These are phyloP conservation scores for Trichoderma cornu-damae DNA, from an alignment of 2,329 filamentous ascomycete genomes.

Conservation along the genomic window DNA sequence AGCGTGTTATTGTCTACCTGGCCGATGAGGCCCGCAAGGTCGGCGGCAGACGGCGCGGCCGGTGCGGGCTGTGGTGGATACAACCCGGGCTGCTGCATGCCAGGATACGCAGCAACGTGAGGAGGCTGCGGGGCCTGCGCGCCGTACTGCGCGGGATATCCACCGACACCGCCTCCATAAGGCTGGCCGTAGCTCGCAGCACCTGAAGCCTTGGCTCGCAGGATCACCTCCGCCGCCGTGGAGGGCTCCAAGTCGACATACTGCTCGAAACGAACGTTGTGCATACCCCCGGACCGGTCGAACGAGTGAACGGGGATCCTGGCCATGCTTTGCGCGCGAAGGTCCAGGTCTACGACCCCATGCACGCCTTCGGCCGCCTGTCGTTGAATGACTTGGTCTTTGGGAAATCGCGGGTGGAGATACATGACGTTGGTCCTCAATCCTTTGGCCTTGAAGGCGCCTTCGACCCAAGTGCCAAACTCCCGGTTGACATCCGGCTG, in stretches of 20 bases:
- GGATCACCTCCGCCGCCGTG: slow-evolving; percentile 74
- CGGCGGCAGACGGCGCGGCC: slow-evolving; percentile 34
- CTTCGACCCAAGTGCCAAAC: slow-evolving; percentile 79
- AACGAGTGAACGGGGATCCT: slow-evolving; percentile 83
- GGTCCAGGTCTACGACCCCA: slow-evolving; percentile 73
- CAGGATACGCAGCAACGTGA: slow-evolving; percentile 23
- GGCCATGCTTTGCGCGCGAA: slow-evolving; percentile 61
- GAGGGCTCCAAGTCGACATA: slow-evolving; percentile 77
- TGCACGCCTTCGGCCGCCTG: slow-evolving; percentile 86
- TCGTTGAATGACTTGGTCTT: slow-evolving; percentile 73
- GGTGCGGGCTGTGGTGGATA: slow-evolving; percentile 32
- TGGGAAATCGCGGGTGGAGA: slow-evolving; percentile 68
- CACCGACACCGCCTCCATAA: slow-evolving; percentile 26
- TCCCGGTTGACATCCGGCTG: slow-evolving; percentile 71
- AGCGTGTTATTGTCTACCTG: slow-evolving; percentile 64
- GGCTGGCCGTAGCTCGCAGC: slow-evolving; percentile 30
- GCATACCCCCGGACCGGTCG: slow-evolving; percentile 67
- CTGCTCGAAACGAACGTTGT: slow-evolving; percentile 78
- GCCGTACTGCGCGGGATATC: slow-evolving; percentile 31
- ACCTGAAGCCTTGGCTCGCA: slow-evolving; percentile 56
- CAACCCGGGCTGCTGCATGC: slow-evolving; percentile 26
- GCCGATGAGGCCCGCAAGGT: slow-evolving; percentile 60
- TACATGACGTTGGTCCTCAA: slow-evolving; percentile 75
- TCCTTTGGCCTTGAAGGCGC: slow-evolving; percentile 64
- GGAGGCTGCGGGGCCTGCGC: slow-evolving; percentile 26